Percentiles rank a stretch among this genome's conserved stretches.
Conservation (phyloP, 768 basidiomycete species). For the Suillus cothurnatus region DNA sequence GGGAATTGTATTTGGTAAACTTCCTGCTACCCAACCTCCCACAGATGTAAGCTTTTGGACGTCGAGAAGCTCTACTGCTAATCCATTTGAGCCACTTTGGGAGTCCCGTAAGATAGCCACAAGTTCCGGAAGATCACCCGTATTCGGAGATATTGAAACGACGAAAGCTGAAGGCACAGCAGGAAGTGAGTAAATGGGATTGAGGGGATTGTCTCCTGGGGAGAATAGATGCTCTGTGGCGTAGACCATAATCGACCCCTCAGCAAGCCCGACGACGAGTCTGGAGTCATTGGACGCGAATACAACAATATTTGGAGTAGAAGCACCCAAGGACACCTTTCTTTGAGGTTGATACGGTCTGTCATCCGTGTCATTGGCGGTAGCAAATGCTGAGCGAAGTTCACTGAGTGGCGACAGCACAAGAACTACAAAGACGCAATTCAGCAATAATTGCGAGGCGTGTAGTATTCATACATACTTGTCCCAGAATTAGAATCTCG, state of each 20-base stretch:
- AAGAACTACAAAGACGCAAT: conserved; percentile 44
- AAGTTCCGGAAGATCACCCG: conserved; percentile 56
- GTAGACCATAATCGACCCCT: conserved; percentile 63
- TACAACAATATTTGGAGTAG: conserved; percentile 52
- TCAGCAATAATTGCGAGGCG: not conserved
- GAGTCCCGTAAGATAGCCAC: conserved; percentile 59
- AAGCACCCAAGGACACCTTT: conserved; percentile 44
- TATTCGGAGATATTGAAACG: conserved; percentile 64
- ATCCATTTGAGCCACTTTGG: conserved; percentile 34
- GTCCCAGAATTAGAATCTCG: conserved; percentile 36
- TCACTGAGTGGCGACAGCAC: conserved; percentile 61
- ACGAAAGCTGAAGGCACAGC: conserved; percentile 46
- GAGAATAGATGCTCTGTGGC: conserved; percentile 57
- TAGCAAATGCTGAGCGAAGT: conserved; percentile 54
- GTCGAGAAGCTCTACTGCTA: conserved; percentile 63
- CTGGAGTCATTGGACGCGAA: conserved; percentile 64
- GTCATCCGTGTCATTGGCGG: conserved; percentile 40
- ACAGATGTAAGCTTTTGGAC: conserved; percentile 46
- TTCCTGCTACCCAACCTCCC: conserved; percentile 57
- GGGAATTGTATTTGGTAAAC: conserved; percentile 52
- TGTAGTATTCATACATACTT: conserved; percentile 33
- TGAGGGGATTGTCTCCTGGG: conserved; percentile 41
- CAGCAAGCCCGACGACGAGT: conserved; percentile 57
- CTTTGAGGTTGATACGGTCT: conserved; percentile 55
- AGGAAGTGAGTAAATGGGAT: conserved; percentile 52